Evolutionary conservation across 805 yeast species (phyloP).

Genomic region (Pichia rugopelliculosa): DNA sequence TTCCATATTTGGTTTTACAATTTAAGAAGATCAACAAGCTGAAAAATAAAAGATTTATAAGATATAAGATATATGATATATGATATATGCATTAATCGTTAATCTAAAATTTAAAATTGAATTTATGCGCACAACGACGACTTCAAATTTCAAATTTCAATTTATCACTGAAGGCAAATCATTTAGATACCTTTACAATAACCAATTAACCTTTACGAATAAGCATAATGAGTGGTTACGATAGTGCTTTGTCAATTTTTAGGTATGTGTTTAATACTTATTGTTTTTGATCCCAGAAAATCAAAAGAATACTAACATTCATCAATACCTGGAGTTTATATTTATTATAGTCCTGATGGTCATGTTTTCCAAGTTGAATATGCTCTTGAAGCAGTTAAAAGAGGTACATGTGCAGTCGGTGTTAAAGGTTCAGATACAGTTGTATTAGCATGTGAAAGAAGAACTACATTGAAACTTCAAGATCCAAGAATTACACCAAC

Average conservation of each 20-base stretch:
- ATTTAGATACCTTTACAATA: not conserved
- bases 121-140: not conserved
- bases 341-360: constrained; percentile 75
- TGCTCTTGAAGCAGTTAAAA: constrained; percentile 94
- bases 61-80: too few species aligned
- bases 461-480: constrained; percentile 90
- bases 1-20: not conserved
- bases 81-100: too few species aligned
- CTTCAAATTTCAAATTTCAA: not conserved
- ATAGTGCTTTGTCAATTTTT: constrained; percentile 94
- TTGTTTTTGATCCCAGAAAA: not conserved
- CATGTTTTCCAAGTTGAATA: constrained; percentile 98
- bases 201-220: not conserved
- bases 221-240: constrained; percentile 89
- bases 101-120: not conserved
- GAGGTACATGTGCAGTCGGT: constrained; percentile 98
- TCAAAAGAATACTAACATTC: not conserved
- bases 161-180: not conserved
- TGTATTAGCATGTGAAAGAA: constrained; percentile 92
- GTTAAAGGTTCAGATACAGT: constrained; percentile 86
- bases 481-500: constrained; percentile 95
- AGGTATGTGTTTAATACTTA: constrained; percentile 55
- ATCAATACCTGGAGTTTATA: not conserved
- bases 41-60: too few species aligned
- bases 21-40: not conserved